Percentiles rank a stretch among this genome's conserved stretches.
Evolutionary conservation across 208 protist species (phyloP).

Genomic region (Wallacemonas sp.): DNA sequence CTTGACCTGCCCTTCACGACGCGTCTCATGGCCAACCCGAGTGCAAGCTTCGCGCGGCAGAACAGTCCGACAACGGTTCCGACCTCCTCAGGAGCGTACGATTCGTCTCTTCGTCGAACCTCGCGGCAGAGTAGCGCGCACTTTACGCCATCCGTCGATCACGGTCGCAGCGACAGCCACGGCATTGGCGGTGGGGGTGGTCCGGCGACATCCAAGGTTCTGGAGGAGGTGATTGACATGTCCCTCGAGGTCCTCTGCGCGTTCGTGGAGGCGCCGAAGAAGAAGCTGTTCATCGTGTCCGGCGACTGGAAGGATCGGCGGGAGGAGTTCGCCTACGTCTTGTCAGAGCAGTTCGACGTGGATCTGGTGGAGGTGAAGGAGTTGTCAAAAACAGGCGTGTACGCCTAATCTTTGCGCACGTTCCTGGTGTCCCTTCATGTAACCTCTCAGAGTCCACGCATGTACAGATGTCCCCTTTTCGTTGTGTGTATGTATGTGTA

Average conservation of each 20-base stretch:
- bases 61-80: not conserved
- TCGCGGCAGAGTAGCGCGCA: not conserved
- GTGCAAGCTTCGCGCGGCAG: not conserved
- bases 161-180: constrained; percentile 3
- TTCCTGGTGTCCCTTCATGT: too few relatives aligned
- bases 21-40: not conserved
- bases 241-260: constrained; percentile 26
- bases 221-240: constrained; percentile 23
- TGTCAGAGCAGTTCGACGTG: constrained; percentile 54
- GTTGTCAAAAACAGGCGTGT: constrained; percentile 13
- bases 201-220: not conserved
- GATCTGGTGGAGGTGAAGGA: constrained; percentile 34
- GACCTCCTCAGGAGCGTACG: not conserved
- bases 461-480: too few relatives aligned
- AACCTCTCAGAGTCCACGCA: too few relatives aligned
- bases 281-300: constrained; percentile 29
- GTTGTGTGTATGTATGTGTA: constrained; percentile 17
- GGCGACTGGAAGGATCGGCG: constrained; percentile 39
- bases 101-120: not conserved
- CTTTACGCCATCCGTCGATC: not conserved
- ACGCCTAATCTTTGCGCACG: constrained; percentile 5
- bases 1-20: constrained; percentile 29
- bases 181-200: not conserved
- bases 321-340: constrained; percentile 37
- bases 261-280: constrained; percentile 27